These are phyloP conservation scores for Daedaleopsis sinensis DNA, from an alignment of 768 basidiomycete species.

Conservation along the genomic window DNA sequence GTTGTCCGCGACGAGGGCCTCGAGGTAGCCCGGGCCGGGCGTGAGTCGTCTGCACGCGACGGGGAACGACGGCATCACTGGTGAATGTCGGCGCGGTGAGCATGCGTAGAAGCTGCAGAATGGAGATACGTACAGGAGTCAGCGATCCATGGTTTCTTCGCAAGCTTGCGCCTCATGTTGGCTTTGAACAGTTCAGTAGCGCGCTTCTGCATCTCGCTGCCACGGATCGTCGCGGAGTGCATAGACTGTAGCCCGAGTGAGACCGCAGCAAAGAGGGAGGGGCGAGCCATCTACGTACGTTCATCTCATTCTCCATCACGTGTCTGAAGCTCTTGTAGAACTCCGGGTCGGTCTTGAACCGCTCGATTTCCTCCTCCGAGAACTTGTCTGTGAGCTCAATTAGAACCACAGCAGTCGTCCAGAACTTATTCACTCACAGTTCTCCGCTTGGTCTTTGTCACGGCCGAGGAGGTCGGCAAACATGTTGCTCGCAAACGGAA, in stretches of 20 bases:
- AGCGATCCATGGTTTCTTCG: constrained; percentile 62
- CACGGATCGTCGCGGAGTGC: constrained; percentile 40
- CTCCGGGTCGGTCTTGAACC: constrained; percentile 47
- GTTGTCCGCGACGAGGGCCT: constrained; percentile 64
- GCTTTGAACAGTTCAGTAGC: constrained; percentile 42
- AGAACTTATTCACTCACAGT: constrained; percentile 38
- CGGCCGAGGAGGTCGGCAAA: constrained; percentile 44
- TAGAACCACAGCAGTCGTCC: too few relatives aligned
- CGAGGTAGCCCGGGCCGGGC: constrained; percentile 68
- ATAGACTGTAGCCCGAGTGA: constrained; percentile 35
- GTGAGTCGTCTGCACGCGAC: constrained; percentile 67
- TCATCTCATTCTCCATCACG: constrained; percentile 51
- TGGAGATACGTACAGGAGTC: constrained; percentile 44
- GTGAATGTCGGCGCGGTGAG: neutral
- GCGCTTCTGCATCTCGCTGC: constrained; percentile 40
- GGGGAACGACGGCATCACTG: constrained; percentile 48
- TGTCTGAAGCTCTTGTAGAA: constrained; percentile 53
- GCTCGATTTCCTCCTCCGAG: constrained; percentile 49
- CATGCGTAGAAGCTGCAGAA: neutral
- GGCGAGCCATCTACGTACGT: constrained; percentile 37
- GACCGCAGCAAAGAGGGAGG: too few relatives aligned
- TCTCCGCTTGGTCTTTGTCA: constrained; percentile 35
- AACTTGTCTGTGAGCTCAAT: constrained; percentile 6
- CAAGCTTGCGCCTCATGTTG: constrained; percentile 52
- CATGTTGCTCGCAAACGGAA: constrained; percentile 45